Conservation (phyloP, 768 basidiomycete species). For the Agaricus subrufescens region DNA sequence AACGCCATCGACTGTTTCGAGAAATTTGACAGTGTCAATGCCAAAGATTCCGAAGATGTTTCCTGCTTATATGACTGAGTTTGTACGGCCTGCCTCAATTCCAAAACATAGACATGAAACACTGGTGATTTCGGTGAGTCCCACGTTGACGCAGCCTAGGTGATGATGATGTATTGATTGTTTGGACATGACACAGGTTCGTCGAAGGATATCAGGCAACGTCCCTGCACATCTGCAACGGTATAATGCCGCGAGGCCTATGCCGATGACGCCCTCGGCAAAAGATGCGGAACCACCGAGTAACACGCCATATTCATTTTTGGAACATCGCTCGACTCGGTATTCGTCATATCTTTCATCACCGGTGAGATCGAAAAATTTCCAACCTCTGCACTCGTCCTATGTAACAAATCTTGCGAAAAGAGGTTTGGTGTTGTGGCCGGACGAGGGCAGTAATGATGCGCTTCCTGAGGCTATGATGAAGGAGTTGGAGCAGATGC, state of each 20-base stretch:
- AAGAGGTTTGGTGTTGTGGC: conserved; percentile 49
- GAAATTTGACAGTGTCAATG: not conserved
- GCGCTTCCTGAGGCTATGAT: conserved; percentile 7
- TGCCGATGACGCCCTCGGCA: conserved; percentile 17
- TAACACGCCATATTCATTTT: conserved; percentile 6
- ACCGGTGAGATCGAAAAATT: conserved; percentile 29
- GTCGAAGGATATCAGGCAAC: conserved; percentile 19
- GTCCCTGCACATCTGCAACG: conserved; percentile 29
- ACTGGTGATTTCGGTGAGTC: conserved; percentile 52
- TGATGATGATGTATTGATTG: not conserved
- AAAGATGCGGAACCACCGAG: not conserved
- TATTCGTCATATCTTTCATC: conserved; percentile 34
- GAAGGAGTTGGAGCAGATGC: not conserved
- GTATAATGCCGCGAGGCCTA: conserved; percentile 38
- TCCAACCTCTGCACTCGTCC: conserved; percentile 45
- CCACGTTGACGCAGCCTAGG: not conserved
- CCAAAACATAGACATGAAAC: conserved; percentile 44
- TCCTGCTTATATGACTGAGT: conserved; percentile 47
- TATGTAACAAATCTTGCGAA: conserved; percentile 42
- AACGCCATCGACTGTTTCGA: conserved; percentile 28
- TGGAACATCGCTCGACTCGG: conserved; percentile 24
- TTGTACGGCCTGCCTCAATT: conserved; percentile 40
- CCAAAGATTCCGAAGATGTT: conserved; percentile 18
- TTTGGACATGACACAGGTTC: conserved; percentile 27
- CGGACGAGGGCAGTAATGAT: conserved; percentile 5